Evolutionary conservation across 208 protist species (phyloP).

Genomic region (Crithidia sp.): DNA sequence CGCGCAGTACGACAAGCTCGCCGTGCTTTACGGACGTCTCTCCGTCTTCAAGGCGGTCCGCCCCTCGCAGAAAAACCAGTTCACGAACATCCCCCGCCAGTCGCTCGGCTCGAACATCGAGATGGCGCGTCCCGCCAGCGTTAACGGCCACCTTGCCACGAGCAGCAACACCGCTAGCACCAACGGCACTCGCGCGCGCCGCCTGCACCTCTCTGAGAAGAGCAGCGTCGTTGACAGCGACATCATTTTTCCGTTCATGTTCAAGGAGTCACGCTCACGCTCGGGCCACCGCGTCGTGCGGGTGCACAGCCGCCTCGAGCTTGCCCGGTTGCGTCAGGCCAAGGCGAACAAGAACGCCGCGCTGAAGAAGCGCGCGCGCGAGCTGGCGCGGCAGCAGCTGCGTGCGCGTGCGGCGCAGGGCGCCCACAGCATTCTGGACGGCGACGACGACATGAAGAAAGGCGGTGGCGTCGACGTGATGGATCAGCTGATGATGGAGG

Average conservation of each 20-base stretch:
- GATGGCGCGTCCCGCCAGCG: constrained; percentile 20
- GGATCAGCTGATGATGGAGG: constrained; percentile 35
- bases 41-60: constrained; percentile 83
- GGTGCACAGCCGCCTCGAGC: constrained; percentile 51
- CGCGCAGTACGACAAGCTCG: constrained; percentile 70
- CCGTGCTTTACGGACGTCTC: constrained; percentile 73
- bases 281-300: constrained; percentile 51
- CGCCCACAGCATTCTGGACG: constrained; percentile 34
- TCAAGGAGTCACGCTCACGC: constrained; percentile 67
- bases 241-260: constrained; percentile 81
- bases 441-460: constrained; percentile 14
- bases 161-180: constrained; percentile 11
- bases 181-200: constrained; percentile 6
- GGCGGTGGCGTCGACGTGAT: constrained; percentile 10
- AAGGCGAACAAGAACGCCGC: constrained; percentile 33
- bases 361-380: constrained; percentile 42
- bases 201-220: constrained; percentile 19
- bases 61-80: constrained; percentile 66
- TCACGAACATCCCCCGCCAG: constrained; percentile 57
- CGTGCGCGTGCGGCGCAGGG: constrained; percentile 15
- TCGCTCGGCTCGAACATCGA: constrained; percentile 58
- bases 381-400: constrained; percentile 18
- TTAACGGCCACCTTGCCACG: neutral
- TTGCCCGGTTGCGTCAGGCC: constrained; percentile 32
- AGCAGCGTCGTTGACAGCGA: constrained; percentile 48